Conservation (phyloP, 768 basidiomycete species). For the Auriscalpium microsporum region DNA sequence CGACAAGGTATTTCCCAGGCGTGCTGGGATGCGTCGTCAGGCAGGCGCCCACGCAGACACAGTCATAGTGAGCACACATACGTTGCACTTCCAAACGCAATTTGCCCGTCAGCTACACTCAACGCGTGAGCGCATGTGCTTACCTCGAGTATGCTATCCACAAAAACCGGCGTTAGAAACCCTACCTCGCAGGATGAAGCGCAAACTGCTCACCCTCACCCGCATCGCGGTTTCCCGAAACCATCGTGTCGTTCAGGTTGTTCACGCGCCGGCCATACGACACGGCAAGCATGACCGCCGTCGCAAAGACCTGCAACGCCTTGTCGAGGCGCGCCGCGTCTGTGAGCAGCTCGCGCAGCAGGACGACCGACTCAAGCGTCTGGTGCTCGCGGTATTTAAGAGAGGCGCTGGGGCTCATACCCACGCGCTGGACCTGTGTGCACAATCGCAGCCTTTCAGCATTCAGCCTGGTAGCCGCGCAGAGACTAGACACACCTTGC, state of each 20-base stretch:
- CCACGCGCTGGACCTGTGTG: slow-evolving; percentile 4
- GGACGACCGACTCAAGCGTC: slow-evolving; percentile 4
- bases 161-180: no score
- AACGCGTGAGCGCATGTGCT: no score
- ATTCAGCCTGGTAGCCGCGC: background rate
- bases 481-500: background rate
- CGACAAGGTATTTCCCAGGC: background rate
- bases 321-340: background rate
- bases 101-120: no score
- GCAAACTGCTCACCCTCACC: background rate
- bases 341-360: slow-evolving; percentile 6
- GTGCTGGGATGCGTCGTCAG: background rate
- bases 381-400: slow-evolving; percentile 7
- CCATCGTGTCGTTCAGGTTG: slow-evolving; percentile 2
- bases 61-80: background rate
- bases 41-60: background rate
- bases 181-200: no score
- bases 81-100: background rate
- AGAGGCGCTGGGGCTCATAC: slow-evolving; percentile 3
- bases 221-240: background rate
- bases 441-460: background rate
- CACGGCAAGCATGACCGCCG: slow-evolving; percentile 1
- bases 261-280: slow-evolving; percentile 4
- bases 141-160: no score
- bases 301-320: background rate